These are phyloP conservation scores for Exidia glandulosa DNA, from an alignment of 768 basidiomycete genomes.

Conservation along the genomic window DNA sequence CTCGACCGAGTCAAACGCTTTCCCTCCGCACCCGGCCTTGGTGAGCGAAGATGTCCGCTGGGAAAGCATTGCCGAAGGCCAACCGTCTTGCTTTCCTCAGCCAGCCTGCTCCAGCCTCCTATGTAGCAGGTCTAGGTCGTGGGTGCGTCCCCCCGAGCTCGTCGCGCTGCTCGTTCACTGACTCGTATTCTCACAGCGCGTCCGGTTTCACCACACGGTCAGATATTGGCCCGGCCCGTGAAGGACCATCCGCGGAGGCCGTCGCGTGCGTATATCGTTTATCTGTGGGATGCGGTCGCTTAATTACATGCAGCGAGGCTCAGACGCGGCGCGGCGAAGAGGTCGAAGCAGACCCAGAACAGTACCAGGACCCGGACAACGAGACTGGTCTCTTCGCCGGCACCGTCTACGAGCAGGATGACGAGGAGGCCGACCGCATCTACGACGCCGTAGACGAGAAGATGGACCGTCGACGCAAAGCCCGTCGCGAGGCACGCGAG, in stretches of 20 bases:
- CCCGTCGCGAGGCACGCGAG: slow-evolving; percentile 70
- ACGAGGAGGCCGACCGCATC: slow-evolving; percentile 93
- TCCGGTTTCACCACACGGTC: slow-evolving; percentile 97
- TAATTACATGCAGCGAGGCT: slow-evolving; percentile 51
- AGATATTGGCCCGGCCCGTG: slow-evolving; percentile 96
- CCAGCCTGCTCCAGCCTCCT: slow-evolving; percentile 91
- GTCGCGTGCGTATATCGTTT: slow-evolving; percentile 51
- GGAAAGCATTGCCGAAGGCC: slow-evolving; percentile 26
- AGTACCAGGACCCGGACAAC: slow-evolving; percentile 95
- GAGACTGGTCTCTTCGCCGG: slow-evolving; percentile 94
- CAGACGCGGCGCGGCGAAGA: slow-evolving; percentile 83
- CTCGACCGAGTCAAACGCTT: no score
- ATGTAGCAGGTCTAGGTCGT: slow-evolving; percentile 96
- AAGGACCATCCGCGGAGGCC: slow-evolving; percentile 85
- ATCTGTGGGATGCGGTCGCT: background rate
- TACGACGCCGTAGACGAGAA: slow-evolving; percentile 85
- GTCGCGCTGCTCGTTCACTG: background rate
- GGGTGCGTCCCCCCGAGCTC: slow-evolving; percentile 43
- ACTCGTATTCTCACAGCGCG: slow-evolving; percentile 39
- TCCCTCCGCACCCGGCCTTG: no score
- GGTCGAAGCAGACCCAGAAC: slow-evolving; percentile 76
- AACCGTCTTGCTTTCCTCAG: slow-evolving; percentile 83
- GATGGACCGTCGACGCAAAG: slow-evolving; percentile 79
- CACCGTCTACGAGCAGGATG: slow-evolving; percentile 91
- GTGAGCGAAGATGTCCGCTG: slow-evolving; percentile 4